Evolutionary conservation across 1,284 basidiomycete genomes (phyloP).

Genomic region (Cystobasidium pallidum): DNA sequence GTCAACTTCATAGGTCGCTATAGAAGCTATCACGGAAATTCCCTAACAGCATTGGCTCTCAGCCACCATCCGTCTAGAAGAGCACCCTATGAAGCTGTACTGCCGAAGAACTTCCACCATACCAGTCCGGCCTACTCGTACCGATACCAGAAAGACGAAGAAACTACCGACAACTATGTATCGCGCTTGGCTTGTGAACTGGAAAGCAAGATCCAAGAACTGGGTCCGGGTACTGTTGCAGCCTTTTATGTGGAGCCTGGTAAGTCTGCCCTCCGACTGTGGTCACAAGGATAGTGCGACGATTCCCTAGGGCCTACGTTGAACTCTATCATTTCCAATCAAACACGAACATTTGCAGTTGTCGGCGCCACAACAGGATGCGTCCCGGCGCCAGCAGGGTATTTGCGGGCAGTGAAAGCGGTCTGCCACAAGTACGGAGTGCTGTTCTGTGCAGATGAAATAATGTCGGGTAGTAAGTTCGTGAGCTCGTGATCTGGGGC

Average conservation of each 20-base stretch:
- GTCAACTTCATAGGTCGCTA: conserved; percentile 77
- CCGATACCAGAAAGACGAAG: conserved; percentile 69
- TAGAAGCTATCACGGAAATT: conserved; percentile 82
- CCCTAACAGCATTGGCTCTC: conserved; percentile 69
- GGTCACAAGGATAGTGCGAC: too few species aligned
- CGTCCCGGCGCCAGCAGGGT: conserved; percentile 54
- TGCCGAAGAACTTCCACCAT: conserved; percentile 67
- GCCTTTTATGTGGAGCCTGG: conserved; percentile 60
- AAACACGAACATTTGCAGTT: conserved; percentile 10
- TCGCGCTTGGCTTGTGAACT: conserved; percentile 73
- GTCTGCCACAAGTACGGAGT: conserved; percentile 85
- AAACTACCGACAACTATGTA: conserved; percentile 76
- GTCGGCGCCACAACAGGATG: conserved; percentile 77
- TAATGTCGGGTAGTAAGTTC: conserved; percentile 76
- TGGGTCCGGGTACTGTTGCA: conserved; percentile 74
- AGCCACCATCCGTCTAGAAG: conserved; percentile 66
- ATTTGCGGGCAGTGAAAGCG: conserved; percentile 69
- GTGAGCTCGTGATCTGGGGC: conserved; percentile 60
- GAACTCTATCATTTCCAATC: neutral
- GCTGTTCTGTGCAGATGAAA: conserved; percentile 82
- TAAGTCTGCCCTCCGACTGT: conserved; percentile 63
- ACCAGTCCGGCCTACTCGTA: conserved; percentile 78
- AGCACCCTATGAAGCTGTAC: conserved; percentile 67
- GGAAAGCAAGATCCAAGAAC: conserved; percentile 76
- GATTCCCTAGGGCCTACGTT: too few species aligned